Base-by-base conservation (phyloP, 345 rosid genomes). In the Clarkia xantiana region DNA sequence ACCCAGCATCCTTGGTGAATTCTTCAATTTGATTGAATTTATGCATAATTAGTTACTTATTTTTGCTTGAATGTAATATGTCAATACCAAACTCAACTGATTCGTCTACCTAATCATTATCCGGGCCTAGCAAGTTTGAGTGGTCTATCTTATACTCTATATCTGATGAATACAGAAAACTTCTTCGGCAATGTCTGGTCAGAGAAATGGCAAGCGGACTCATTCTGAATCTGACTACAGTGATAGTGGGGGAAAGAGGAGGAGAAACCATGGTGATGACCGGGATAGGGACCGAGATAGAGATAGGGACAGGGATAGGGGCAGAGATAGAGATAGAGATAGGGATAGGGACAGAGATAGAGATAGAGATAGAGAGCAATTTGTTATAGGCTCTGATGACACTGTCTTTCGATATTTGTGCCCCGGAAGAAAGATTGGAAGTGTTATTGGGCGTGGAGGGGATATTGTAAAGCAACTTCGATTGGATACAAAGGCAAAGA, bases 401-500 rank as follows among this genome's bases (percentile, higher is more conserved):
- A 80, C 95, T 0, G 96, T 91, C 4, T 91, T 65, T 47, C 69
- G 96, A 7, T 91, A 87, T 71, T 59, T 91, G 41, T 91, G 96
- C 61, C 96, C 96, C 0, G 67, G 64, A 25, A 73, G 70, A 68
- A 91, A 80, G 73, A 84, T 91, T 58, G 99, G 99, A 61, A 87
- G 95, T 61, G 79, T 91, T 25, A 91, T 91, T 47, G 99, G 99
- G 40, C 70, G 76, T 43, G 99, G 99, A 58, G 96, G 96, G 29
- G 99, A 87, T 22, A 91, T 87, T 56, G 87, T 91, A 14, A 84
- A 87, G 84, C 96, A 87, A 53, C 62, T 91, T 47, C 78, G 96
- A 44, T 55, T 48, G 11, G 99, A 87, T 18, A 91, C 95, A 14
- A 87, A 78, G 62, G 69, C 99, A 3, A 91, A 87, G 63, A 80